A percentile compares a stretch with the other conserved stretches of the same genome.
Conservation (phyloP, 2,329 filamentous ascomycete species). For the Aspergillus caelatus region DNA sequence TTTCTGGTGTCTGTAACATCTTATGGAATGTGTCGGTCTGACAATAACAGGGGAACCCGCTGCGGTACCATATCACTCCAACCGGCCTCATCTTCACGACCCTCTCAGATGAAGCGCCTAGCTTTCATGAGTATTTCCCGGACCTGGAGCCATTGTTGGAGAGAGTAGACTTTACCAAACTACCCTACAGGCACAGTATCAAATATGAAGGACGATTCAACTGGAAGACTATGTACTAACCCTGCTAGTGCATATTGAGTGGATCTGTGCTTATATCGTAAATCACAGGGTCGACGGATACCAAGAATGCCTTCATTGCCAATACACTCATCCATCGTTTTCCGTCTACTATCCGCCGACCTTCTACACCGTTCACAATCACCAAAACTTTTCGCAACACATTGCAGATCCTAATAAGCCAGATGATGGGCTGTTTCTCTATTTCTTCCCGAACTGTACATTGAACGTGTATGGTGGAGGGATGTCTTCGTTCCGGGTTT, state of each 20-base stretch:
- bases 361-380: conserved; percentile 58
- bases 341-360: conserved; percentile 58
- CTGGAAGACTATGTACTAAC: conserved; percentile 59
- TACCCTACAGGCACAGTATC: conserved; percentile 56
- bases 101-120: conserved; percentile 50
- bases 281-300: conserved; percentile 56
- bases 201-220: conserved; percentile 61
- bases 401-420: conserved; percentile 57
- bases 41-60: conserved; percentile 19
- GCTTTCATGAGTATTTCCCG: conserved; percentile 58
- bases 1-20: neutral
- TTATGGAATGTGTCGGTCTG: neutral
- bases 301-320: conserved; percentile 62
- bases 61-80: conserved; percentile 48
- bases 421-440: conserved; percentile 59
- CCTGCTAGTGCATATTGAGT: neutral
- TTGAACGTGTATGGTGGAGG: conserved; percentile 62
- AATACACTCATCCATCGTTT: conserved; percentile 62
- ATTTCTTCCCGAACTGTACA: conserved; percentile 61
- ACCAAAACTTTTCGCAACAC: conserved; percentile 59
- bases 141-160: conserved; percentile 53
- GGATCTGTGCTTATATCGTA: neutral
- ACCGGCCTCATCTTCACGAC: conserved; percentile 59
- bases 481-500: conserved; percentile 60
- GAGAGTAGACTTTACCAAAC: conserved; percentile 57